A percentile compares a stretch with the other conserved stretches of the same genome.
Evolutionary conservation across 208 protist genomes (phyloP).

Genomic region (Acanthamoeba culbertsoni): DNA sequence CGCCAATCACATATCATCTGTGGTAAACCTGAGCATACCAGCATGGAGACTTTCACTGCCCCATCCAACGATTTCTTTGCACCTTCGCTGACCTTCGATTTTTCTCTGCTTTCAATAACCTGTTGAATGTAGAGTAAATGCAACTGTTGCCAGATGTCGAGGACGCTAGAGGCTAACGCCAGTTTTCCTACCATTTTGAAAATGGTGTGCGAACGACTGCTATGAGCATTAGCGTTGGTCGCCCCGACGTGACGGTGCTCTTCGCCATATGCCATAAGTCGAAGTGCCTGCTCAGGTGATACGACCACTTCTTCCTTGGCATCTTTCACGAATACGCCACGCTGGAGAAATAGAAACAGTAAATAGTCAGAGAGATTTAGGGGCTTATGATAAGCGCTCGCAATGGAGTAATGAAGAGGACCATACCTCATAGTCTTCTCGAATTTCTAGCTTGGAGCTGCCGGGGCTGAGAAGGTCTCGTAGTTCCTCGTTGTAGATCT

Average conservation of each 20-base stretch:
- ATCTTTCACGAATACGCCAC: constrained; percentile 69
- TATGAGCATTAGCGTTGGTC: constrained; percentile 95
- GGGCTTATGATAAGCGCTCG: no score
- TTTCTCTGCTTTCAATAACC: constrained; percentile 47
- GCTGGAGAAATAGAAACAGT: neutral
- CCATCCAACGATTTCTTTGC: constrained; percentile 39
- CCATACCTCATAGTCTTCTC: constrained; percentile 64
- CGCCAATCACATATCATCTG: no score
- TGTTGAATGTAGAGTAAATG: neutral
- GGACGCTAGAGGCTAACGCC: neutral
- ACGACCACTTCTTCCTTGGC: constrained; percentile 68
- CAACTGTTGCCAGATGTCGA: neutral
- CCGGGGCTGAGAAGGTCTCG: constrained; percentile 78
- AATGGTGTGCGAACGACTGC: constrained; percentile 95
- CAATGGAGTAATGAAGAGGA: neutral
- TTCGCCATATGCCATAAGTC: constrained; percentile 54
- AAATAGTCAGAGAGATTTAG: neutral
- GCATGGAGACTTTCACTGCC: constrained; percentile 49
- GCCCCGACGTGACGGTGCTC: constrained; percentile 78
- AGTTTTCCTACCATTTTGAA: constrained; percentile 87
- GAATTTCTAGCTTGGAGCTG: constrained; percentile 75
- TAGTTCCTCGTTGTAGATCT: constrained; percentile 88
- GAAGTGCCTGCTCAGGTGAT: constrained; percentile 59
- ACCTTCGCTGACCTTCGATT: neutral
- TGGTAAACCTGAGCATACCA: no score